Base-by-base conservation (phyloP, 176 grass and related monocot genomes). In the Panicum miliaceum region DNA sequence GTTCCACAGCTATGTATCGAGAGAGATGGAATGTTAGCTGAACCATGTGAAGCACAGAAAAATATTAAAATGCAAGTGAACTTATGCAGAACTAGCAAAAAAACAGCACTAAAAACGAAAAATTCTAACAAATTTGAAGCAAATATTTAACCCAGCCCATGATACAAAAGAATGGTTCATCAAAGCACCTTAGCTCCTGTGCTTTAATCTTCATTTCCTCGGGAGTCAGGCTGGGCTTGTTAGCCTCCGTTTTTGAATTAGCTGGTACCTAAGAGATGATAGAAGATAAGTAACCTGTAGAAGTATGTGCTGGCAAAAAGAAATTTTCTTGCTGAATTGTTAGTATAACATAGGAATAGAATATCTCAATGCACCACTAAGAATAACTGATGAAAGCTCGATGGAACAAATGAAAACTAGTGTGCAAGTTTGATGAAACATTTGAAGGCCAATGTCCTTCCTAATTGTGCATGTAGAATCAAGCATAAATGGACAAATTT, bases 181-280 rank as follows among this genome's bases (percentile, higher is more conserved):
- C 58, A 79, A 81, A 75, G 42, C 67, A 96, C 97, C 93, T 84
- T 72, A 96, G 91, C 70, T 99, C 97, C 54, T 96, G 90, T 4
- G 97, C 91, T 89, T 94, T 99, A 65, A 92, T 64, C 91, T 92
- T 99, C 81, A 90, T 77, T 92, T 99, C 97, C 79, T 99, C 93
- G 38, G 91, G 89, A 43, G 97, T 94, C 64, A 99, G 27, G 85
- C 48, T 86, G 8, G 90, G 88, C 63, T 92, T 96, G 42, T 82
- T 82, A 69, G 64, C 82, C 63, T 92, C 93, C 4, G 26, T 41
- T 84, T 86, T 90, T 54, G 82, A 46, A 59, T 71, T 90, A 37
- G 74, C 82, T 12, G 82, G 85, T 58, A 95, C 85, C 93, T 93
- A 75, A 87, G 13, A 81, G 16, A 37, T 32, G 7, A 86, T 89